Evolutionary conservation across 306 rosid species (phyloP).

Genomic region (Trifolium pratense): DNA sequence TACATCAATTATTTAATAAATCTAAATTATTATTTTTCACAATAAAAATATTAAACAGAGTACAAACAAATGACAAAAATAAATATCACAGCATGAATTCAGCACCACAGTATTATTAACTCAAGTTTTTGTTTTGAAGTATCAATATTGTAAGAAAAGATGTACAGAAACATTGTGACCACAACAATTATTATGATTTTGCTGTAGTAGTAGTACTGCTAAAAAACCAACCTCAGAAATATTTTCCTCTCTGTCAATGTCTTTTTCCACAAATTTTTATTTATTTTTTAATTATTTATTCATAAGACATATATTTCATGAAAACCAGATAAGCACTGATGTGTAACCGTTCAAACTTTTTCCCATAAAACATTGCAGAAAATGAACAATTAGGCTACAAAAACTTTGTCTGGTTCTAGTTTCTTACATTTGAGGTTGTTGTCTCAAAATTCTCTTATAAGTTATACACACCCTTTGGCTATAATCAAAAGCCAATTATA

Average conservation of each 20-base stretch:
- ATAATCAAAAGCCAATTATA: constrained; percentile 37
- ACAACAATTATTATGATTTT: constrained; percentile 7
- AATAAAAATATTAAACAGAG: too few species aligned
- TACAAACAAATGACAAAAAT: background rate
- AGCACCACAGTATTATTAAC: constrained; percentile 6
- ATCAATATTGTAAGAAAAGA: background rate
- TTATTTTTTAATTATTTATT: background rate
- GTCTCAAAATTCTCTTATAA: constrained; percentile 37
- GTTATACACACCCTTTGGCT: constrained; percentile 29
- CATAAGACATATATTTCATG: background rate
- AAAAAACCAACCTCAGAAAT: background rate
- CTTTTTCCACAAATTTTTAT: background rate
- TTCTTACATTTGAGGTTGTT: constrained; percentile 36
- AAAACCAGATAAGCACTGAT: constrained; percentile 34
- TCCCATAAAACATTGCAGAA: constrained; percentile 27
- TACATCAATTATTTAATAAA: too few species aligned
- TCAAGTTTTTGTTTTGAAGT: constrained; percentile 1
- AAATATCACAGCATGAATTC: background rate
- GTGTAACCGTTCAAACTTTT: constrained; percentile 9
- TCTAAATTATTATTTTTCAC: too few species aligned
- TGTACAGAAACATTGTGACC: constrained; percentile 10
- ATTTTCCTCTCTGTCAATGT: background rate
- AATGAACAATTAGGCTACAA: constrained; percentile 22
- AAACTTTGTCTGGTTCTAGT: constrained; percentile 39
- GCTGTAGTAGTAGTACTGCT: background rate